These are phyloP conservation scores for Fragilaria crotonensis DNA, from an alignment of 108 stramenopile genomes.

Conservation along the genomic window DNA sequence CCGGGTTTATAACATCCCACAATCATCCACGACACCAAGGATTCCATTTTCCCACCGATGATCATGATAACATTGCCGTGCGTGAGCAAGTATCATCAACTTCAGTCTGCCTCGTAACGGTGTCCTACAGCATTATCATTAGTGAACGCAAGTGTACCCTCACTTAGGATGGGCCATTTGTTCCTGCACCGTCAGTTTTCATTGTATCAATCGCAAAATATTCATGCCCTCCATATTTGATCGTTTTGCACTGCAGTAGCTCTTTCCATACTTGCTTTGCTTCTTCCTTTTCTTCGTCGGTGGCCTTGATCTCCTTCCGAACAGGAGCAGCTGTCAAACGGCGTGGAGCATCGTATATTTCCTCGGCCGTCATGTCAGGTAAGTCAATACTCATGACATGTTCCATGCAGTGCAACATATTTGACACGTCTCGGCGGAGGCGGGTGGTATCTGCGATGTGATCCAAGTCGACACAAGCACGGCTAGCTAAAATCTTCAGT, in stretches of 20 bases:
- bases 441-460: not conserved
- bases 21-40: no score
- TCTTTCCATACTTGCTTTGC: not conserved
- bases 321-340: slow-evolving; percentile 28
- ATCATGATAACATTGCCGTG: no score
- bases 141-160: no score
- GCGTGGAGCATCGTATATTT: slow-evolving; percentile 38
- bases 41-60: no score
- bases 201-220: not conserved
- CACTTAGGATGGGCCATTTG: no score
- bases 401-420: slow-evolving; percentile 2
- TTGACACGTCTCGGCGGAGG: not conserved
- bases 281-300: not conserved
- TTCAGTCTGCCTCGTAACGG: no score
- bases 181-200: no score
- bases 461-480: not conserved
- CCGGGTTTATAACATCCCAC: no score
- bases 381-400: not conserved
- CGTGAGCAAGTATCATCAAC: no score
- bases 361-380: slow-evolving; percentile 16
- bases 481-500: not conserved
- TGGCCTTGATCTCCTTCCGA: slow-evolving; percentile 9
- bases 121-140: no score
- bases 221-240: not conserved
- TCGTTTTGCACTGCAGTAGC: not conserved